These are phyloP conservation scores for Podospora didyma DNA, from an alignment of 495 filamentous ascomycete species.

Conservation along the genomic window DNA sequence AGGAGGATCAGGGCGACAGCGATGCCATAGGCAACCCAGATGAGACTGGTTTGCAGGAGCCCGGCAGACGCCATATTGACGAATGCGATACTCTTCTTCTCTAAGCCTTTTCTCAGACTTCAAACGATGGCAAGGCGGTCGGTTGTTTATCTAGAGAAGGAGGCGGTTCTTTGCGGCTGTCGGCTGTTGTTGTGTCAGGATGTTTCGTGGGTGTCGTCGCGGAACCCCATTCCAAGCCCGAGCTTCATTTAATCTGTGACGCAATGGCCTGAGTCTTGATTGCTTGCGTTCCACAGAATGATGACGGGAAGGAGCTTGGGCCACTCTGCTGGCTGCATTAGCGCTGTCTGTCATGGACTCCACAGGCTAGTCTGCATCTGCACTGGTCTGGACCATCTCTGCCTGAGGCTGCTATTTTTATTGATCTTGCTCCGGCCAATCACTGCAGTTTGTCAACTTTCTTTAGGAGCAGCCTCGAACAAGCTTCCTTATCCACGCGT, in stretches of 20 bases:
- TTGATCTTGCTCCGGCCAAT: not conserved
- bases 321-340: not conserved
- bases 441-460: not conserved
- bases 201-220: not conserved
- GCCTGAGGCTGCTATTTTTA: not conserved
- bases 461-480: not conserved
- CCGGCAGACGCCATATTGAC: slow-evolving; percentile 51
- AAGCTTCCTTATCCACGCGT: not conserved
- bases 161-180: too few species aligned
- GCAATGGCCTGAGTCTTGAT: slow-evolving; percentile 22
- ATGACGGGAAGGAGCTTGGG: slow-evolving; percentile 12
- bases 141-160: too few species aligned
- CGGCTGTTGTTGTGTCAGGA: too few species aligned
- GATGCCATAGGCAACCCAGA: slow-evolving; percentile 88
- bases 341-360: not conserved
- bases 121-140: too few species aligned
- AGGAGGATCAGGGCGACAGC: slow-evolving; percentile 66
- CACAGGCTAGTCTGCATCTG: not conserved
- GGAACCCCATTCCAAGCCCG: not conserved
- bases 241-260: slow-evolving; percentile 15
- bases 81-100: not conserved
- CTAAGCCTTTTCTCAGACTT: too few species aligned
- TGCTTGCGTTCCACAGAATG: not conserved
- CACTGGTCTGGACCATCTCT: not conserved
- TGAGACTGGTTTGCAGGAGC: slow-evolving; percentile 76